phyloP scores from a whole-genome alignment of 805 yeast genomes.

The Yarrowia porcina region DNA sequence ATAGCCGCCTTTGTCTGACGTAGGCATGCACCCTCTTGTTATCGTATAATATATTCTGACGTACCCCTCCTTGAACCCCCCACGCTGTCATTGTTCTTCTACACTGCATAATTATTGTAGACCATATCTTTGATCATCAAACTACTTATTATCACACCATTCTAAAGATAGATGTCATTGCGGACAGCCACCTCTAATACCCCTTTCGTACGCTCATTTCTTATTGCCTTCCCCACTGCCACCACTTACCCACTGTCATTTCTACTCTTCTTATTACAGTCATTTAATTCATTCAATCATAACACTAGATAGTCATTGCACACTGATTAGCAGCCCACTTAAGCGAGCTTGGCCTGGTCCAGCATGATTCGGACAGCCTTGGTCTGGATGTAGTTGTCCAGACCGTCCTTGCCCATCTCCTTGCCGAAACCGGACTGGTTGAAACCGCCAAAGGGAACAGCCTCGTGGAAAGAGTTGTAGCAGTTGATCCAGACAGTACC shows the following conservation, averaged over 20 bases:
- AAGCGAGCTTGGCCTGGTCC: slow-evolving; percentile 20
- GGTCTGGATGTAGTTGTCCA: slow-evolving; percentile 65
- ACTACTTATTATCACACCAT: no score
- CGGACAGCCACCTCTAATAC: no score
- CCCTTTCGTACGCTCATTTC: no score
- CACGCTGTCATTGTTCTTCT: no score
- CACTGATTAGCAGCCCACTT: neutral
- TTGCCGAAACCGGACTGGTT: slow-evolving; percentile 78
- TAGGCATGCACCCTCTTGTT: no score
- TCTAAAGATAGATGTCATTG: no score
- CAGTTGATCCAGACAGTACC: slow-evolving; percentile 72
- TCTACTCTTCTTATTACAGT: neutral
- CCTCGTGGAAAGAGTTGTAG: slow-evolving; percentile 60
- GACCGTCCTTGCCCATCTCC: slow-evolving; percentile 73
- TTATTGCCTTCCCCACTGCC: no score
- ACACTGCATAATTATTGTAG: no score
- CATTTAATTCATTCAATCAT: slow-evolving; percentile 13
- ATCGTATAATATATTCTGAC: no score
- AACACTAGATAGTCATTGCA: slow-evolving; percentile 3
- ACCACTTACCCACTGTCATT: neutral
- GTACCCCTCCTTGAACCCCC: no score
- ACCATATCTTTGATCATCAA: no score
- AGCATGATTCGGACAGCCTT: slow-evolving; percentile 64
- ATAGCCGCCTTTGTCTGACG: no score
- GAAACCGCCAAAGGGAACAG: slow-evolving; percentile 79